Percentiles rank a stretch among this genome's conserved stretches.
phyloP scores from a whole-genome alignment of 495 filamentous ascomycete species.

The Lepidopterella palustris region DNA sequence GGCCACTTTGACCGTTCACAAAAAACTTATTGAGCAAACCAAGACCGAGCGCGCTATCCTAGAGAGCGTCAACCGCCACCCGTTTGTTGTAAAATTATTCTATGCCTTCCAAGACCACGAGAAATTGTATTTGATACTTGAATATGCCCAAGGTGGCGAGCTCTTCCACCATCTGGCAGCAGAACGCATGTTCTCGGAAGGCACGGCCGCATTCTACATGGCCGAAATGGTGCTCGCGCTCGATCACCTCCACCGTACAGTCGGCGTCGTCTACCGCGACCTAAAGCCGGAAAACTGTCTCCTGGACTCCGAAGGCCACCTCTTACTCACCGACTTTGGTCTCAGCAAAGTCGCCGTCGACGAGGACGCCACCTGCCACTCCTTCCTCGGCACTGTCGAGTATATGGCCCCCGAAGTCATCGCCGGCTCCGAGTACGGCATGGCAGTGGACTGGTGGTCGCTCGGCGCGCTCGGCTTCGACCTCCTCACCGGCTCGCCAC shows the following conservation, averaged over 20 bases:
- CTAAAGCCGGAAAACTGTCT: constrained; percentile 98
- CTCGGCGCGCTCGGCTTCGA: constrained; percentile 88
- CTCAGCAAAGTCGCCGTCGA: constrained; percentile 91
- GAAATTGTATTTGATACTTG: constrained; percentile 94
- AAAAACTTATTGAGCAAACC: constrained; percentile 90
- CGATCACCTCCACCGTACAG: constrained; percentile 80
- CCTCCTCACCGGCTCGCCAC: constrained; percentile 80
- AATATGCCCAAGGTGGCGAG: constrained; percentile 97
- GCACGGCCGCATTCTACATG: constrained; percentile 92
- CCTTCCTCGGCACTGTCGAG: constrained; percentile 85
- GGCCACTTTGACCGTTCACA: constrained; percentile 84
- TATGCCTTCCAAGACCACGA: constrained; percentile 98
- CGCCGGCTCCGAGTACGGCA: constrained; percentile 75
- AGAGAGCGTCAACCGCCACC: constrained; percentile 90
- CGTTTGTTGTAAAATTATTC: constrained; percentile 94
- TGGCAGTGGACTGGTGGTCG: constrained; percentile 97
- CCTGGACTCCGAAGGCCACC: constrained; percentile 81
- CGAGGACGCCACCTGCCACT: constrained; percentile 67
- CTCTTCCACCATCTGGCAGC: constrained; percentile 83
- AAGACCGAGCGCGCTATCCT: constrained; percentile 92
- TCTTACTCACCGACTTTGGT: constrained; percentile 93
- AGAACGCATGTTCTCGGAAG: constrained; percentile 86
- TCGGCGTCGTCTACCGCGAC: constrained; percentile 94
- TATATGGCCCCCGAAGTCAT: constrained; percentile 99
- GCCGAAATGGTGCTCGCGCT: constrained; percentile 93